Evolutionary conservation across 495 filamentous ascomycete species (phyloP).

Genomic region (Platismatia glauca): DNA sequence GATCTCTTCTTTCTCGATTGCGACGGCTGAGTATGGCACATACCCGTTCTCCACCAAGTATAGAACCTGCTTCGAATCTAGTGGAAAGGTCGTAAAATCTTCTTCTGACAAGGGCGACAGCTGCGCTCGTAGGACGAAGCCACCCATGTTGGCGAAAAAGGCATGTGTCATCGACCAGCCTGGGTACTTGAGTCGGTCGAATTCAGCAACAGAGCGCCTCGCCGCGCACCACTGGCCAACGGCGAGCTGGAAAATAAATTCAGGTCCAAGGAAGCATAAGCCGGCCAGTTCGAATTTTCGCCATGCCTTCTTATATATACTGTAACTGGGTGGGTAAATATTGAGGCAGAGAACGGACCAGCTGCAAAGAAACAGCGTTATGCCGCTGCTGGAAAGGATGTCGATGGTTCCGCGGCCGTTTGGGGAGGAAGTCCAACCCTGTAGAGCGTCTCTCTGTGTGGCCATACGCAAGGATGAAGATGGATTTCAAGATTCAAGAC

Average conservation of each 20-base stretch:
- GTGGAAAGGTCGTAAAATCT: constrained; percentile 13
- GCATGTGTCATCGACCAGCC: constrained; percentile 28
- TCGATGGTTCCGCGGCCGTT: too few relatives aligned
- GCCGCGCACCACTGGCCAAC: constrained; percentile 33
- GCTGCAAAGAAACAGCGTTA: too few relatives aligned
- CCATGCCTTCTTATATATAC: not conserved
- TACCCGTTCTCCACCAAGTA: constrained; percentile 20
- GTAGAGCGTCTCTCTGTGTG: too few relatives aligned
- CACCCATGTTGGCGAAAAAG: constrained; percentile 33
- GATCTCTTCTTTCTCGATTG: constrained; percentile 17
- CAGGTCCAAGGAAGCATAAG: constrained; percentile 30
- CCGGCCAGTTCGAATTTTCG: constrained; percentile 27
- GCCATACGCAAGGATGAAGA: too few relatives aligned
- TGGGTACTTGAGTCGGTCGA: constrained; percentile 13
- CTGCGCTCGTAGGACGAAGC: constrained; percentile 29
- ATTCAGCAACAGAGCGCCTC: constrained; percentile 24
- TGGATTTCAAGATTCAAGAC: too few relatives aligned
- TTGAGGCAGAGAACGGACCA: constrained; percentile 23
- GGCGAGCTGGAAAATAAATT: constrained; percentile 29
- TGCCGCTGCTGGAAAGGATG: too few relatives aligned
- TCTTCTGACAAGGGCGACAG: too few relatives aligned
- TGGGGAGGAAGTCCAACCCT: too few relatives aligned
- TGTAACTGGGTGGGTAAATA: constrained; percentile 16
- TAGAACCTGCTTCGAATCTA: constrained; percentile 23
- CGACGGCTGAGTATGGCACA: constrained; percentile 16